A percentile compares a stretch with the other conserved stretches of the same genome.
phyloP scores from a whole-genome alignment of 257 asterid species.

The Solanum sitiens region DNA sequence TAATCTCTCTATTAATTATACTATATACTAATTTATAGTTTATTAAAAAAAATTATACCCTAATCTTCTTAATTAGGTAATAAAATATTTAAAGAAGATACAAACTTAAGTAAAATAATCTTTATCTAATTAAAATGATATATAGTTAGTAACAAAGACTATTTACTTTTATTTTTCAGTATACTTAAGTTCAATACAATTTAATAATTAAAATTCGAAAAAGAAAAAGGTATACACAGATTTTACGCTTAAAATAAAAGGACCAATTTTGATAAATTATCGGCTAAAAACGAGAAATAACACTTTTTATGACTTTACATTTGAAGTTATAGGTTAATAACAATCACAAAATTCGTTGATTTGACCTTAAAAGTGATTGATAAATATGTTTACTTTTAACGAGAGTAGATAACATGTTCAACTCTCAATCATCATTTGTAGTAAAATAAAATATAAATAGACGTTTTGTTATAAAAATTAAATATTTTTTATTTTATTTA shows the following conservation, averaged over 20 bases:
- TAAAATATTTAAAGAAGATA: neutral
- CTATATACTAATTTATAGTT: neutral
- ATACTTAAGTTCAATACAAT: neutral
- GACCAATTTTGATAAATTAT: neutral
- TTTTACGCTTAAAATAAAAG: fast-evolving
- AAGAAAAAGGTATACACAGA: neutral
- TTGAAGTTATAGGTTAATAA: neutral
- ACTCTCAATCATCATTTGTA: neutral
- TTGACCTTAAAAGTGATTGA: neutral
- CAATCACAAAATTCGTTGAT: neutral
- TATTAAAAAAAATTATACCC: neutral
- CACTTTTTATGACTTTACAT: neutral
- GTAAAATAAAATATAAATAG: neutral
- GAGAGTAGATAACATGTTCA: neutral
- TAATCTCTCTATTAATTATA: conserved; percentile 7
- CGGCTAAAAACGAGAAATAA: neutral
- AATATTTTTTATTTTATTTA: no score
- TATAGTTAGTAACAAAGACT: neutral
- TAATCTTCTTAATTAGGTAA: neutral
- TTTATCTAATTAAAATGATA: neutral
- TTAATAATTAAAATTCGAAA: neutral
- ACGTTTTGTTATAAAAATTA: no score
- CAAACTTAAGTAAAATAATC: neutral
- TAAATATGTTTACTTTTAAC: neutral
- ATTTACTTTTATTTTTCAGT: neutral